Evolutionary conservation across 257 asterid genomes (phyloP).

Genomic region (Capsicum pubescens): DNA sequence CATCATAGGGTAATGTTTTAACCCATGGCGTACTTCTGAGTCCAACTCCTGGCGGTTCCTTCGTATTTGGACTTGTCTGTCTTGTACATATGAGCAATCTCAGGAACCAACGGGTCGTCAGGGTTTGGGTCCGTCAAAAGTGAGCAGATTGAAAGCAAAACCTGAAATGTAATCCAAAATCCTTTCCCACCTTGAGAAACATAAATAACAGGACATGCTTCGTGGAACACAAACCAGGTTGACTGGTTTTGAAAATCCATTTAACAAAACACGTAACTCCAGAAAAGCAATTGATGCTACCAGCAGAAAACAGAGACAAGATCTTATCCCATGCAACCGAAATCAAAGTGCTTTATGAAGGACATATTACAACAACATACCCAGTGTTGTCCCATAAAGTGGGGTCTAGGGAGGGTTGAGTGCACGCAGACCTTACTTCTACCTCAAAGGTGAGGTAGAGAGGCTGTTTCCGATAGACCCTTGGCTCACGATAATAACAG

Average conservation of each 20-base stretch:
- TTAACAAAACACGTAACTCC: neutral
- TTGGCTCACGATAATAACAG: no score
- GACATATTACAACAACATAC: neutral
- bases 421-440: no score
- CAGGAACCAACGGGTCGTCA: conserved; percentile 82
- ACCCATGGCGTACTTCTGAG: conserved; percentile 93
- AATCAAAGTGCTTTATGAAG: neutral
- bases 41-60: conserved; percentile 89
- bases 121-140: conserved; percentile 89
- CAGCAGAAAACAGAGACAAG: neutral
- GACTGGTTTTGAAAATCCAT: neutral
- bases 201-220: conserved; percentile 6
- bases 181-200: conserved; percentile 29
- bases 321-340: neutral
- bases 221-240: neutral
- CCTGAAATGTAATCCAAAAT: conserved; percentile 49
- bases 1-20: conserved; percentile 28
- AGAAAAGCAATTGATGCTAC: neutral
- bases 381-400: no score
- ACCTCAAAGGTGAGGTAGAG: no score
- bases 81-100: conserved; percentile 90
- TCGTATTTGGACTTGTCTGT: conserved; percentile 79
- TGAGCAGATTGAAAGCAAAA: conserved; percentile 79
- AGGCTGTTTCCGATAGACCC: no score
- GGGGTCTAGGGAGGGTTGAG: no score